These are phyloP conservation scores for Neurospora crassa DNA, from an alignment of 2,329 filamentous ascomycete genomes.

Conservation along the genomic window DNA sequence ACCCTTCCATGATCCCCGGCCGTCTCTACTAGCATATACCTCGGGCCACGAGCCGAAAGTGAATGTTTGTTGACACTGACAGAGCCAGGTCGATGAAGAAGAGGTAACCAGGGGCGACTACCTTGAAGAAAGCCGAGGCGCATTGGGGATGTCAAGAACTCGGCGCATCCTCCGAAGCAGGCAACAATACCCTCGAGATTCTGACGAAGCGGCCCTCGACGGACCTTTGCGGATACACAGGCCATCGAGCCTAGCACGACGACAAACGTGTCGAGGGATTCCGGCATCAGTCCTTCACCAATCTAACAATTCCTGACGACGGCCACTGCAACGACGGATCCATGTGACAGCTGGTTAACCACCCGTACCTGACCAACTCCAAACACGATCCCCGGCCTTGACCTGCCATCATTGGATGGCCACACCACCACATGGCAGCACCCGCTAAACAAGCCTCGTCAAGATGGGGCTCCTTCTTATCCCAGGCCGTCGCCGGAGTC, in stretches of 20 bases:
- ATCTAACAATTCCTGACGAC: background rate
- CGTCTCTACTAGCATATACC: background rate
- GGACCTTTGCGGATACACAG: background rate
- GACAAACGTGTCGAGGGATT: background rate
- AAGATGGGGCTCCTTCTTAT: constrained; percentile 72
- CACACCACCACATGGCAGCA: constrained; percentile 32
- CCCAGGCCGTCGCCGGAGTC: constrained; percentile 85
- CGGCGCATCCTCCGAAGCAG: background rate
- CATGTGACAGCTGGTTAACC: background rate
- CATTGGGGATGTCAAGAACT: background rate
- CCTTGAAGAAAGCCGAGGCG: background rate
- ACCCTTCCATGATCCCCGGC: background rate
- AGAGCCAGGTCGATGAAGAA: background rate
- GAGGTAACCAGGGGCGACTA: background rate
- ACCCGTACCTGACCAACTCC: background rate
- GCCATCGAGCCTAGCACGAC: background rate
- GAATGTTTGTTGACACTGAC: background rate
- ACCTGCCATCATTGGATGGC: background rate
- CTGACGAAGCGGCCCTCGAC: background rate
- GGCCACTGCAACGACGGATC: background rate
- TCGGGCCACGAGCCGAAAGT: background rate
- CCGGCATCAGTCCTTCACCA: background rate
- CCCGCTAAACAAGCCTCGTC: constrained; percentile 42
- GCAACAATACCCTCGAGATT: background rate
- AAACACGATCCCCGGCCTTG: background rate